Evolutionary conservation across 768 basidiomycete genomes (phyloP).

Genomic region (Boletus patriciae): DNA sequence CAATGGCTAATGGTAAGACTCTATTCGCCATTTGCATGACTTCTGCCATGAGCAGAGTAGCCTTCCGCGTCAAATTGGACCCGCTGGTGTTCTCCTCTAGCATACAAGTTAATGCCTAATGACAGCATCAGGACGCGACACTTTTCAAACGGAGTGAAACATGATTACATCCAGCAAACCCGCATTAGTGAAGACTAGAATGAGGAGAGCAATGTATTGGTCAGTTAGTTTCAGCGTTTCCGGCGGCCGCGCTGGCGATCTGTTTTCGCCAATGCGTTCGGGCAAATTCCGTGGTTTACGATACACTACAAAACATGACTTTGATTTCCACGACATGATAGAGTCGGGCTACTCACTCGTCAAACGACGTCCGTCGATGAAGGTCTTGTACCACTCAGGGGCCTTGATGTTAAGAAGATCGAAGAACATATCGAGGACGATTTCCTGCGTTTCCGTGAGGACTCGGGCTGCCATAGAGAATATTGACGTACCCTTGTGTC

Average conservation of each 20-base stretch:
- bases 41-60: slow-evolving; percentile 89
- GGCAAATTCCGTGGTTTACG: slow-evolving; percentile 49
- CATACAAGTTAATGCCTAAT: slow-evolving; percentile 79
- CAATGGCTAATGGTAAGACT: slow-evolving; percentile 76
- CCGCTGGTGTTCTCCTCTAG: slow-evolving; percentile 77
- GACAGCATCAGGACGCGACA: slow-evolving; percentile 3
- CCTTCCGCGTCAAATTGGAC: slow-evolving; percentile 79
- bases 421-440: slow-evolving; percentile 92
- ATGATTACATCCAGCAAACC: slow-evolving; percentile 80
- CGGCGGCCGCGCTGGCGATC: slow-evolving; percentile 46
- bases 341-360: slow-evolving; percentile 60
- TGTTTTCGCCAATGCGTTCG: slow-evolving; percentile 33
- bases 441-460: slow-evolving; percentile 60
- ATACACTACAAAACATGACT: slow-evolving; percentile 53
- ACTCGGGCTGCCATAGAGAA: not conserved
- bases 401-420: slow-evolving; percentile 89
- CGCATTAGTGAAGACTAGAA: slow-evolving; percentile 81
- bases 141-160: not conserved
- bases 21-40: slow-evolving; percentile 85
- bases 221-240: slow-evolving; percentile 81
- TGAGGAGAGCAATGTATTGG: slow-evolving; percentile 85
- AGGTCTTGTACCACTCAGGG: slow-evolving; percentile 91
- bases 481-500: slow-evolving; percentile 64
- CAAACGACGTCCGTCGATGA: slow-evolving; percentile 83
- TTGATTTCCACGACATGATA: not conserved